A percentile compares a stretch with the other conserved stretches of the same genome.
These are phyloP conservation scores for Cryptosporidium canis DNA, from an alignment of 169 alveolate species.

Conservation along the genomic window DNA sequence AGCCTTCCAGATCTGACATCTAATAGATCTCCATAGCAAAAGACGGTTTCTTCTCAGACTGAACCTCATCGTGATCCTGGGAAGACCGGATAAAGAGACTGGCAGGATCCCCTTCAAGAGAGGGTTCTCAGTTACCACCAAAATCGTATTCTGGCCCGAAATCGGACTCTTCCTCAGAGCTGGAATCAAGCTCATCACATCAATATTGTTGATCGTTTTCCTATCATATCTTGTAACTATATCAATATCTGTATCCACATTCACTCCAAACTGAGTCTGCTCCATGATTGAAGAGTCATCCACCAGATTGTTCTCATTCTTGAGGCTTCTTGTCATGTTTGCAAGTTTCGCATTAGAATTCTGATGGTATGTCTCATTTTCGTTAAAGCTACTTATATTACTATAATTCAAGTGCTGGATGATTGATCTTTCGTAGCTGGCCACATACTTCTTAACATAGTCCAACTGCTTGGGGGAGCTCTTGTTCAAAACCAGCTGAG, in stretches of 20 bases:
- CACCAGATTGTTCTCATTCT: not conserved
- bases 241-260: conserved; percentile 33
- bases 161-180: conserved; percentile 14
- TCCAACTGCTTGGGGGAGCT: conserved; percentile 2
- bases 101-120: conserved; percentile 29
- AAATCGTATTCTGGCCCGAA: conserved; percentile 46
- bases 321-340: not conserved
- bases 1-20: conserved; percentile 53
- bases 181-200: conserved; percentile 19
- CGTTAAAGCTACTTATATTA: not conserved
- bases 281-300: not conserved
- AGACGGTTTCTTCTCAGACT: conserved; percentile 67
- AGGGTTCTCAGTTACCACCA: conserved; percentile 21
- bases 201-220: conserved; percentile 9
- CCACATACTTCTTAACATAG: not conserved
- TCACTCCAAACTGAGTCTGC: conserved; percentile 12
- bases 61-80: conserved; percentile 16
- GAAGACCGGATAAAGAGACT: conserved; percentile 9
- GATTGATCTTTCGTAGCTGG: not conserved
- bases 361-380: not conserved
- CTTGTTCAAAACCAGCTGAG: conserved; percentile 16
- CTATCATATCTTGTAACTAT: conserved; percentile 12
- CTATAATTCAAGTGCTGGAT: not conserved
- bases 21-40: conserved; percentile 61
- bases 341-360: not conserved